Base-by-base conservation (phyloP, 306 rosid genomes). In the Mimosa bimucronata region DNA sequence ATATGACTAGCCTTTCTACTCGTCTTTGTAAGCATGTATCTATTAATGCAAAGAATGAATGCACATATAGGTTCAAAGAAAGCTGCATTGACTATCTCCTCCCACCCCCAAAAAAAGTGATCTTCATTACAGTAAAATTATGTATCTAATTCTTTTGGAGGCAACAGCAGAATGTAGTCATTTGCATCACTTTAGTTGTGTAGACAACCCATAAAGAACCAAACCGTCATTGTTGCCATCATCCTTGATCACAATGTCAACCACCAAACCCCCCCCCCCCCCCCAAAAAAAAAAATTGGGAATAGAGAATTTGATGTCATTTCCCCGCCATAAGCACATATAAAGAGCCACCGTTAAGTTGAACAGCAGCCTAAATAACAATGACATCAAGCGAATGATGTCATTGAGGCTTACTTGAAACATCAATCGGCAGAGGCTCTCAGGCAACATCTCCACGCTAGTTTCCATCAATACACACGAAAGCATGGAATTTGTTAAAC, bases 131-230 rank as follows among this genome's bases (percentile, higher is more conserved):
- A 21, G 66, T 31, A 62, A 60, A 75, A 50, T 31, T 58, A 34
- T 28, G 74, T 70, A 83, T 70, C 13, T 19, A 6, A 71, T 25
- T 66, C 15, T 16, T 14, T 48, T 48, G 1, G 69, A 68, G 5
- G 42, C 70, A 16, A 34, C 74, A 40, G 44, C 26, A 28, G 14
- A 75, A 69, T 5, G 16, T 21, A 38, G 11, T n/a, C 30, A 19
- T 67, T 25, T 38, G 77, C 77, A 79, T 66, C 41, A 34, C 31
- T 44, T 66, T 18, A 66, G 21, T 66, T n/a, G 19, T 73, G 71
- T 66, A 40, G 74, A 60, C 28, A 52, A 46, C 67, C 66, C 75
- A 26, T 45, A 16, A 13, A 74, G 48, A 66, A 80, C 10, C 48
- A 8, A 1, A 21, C 12, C 53, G 40, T 58, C 44, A 57, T 55